Evolutionary conservation across 139 green algal genomes (phyloP).

Genomic region (Parachlorella kessleri): DNA sequence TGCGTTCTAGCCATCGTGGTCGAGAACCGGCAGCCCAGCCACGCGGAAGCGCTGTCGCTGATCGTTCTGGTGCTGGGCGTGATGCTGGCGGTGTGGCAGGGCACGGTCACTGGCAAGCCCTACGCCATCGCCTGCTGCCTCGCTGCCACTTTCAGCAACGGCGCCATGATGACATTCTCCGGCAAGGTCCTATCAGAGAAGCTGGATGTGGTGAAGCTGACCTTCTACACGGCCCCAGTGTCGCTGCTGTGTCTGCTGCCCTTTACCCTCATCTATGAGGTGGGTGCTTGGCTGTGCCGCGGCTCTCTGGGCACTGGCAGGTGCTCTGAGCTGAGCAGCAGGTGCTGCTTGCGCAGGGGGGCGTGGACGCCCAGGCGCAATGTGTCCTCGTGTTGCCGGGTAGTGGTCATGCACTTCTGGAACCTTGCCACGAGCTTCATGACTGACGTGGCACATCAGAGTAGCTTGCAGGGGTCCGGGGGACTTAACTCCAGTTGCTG

Average conservation of each 20-base stretch:
- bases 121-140: conserved; percentile 53
- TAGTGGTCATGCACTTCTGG: no score
- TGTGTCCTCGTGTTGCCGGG: no score
- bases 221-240: conserved; percentile 82
- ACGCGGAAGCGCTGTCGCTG: conserved; percentile 41
- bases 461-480: no score
- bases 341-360: not conserved
- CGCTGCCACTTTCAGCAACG: conserved; percentile 52
- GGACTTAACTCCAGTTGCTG: no score
- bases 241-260: conserved; percentile 53
- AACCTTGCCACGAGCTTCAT: no score
- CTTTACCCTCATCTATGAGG: conserved; percentile 53
- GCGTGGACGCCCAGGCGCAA: not conserved
- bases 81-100: conserved; percentile 64
- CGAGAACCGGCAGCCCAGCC: conserved; percentile 45
- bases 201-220: conserved; percentile 73
- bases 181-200: conserved; percentile 59
- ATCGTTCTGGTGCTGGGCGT: conserved; percentile 57
- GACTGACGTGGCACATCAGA: no score
- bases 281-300: no score
- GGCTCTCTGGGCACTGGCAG: no score
- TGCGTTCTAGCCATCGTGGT: conserved; percentile 56
- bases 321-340: no score
- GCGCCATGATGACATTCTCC: conserved; percentile 62
- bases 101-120: conserved; percentile 35